Conservation (phyloP, 805 yeast genomes). For the Tanozyma kutaoensis region DNA sequence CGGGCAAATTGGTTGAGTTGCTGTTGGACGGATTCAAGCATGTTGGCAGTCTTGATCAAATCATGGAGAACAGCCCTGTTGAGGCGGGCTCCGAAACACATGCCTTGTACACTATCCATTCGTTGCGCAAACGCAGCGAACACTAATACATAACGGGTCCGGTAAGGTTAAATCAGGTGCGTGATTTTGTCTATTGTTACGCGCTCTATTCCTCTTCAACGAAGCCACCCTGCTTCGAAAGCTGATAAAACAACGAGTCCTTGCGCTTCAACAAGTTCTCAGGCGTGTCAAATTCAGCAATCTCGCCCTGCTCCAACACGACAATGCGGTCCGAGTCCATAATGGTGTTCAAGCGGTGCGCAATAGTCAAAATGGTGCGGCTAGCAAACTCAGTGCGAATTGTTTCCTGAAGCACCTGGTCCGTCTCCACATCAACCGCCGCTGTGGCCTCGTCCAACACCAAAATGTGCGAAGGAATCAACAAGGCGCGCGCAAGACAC, state of each 20-base stretch:
- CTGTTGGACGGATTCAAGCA: no score
- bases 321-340: conserved; percentile 70
- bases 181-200: no score
- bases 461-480: conserved; percentile 44
- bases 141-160: no score
- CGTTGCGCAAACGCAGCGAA: no score
- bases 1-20: no score
- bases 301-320: conserved; percentile 63
- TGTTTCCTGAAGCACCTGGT: conserved; percentile 62
- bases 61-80: no score
- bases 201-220: conserved; percentile 14
- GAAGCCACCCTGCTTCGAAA: conserved; percentile 76
- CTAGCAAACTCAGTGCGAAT: conserved; percentile 63
- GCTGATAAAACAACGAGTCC: conserved; percentile 61
- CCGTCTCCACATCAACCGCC: conserved; percentile 81
- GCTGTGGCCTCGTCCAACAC: conserved; percentile 83
- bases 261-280: conserved; percentile 48
- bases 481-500: conserved; percentile 71
- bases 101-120: no score
- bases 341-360: conserved; percentile 74
- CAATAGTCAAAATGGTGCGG: conserved; percentile 72
- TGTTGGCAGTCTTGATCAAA: no score
- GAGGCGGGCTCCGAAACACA: no score
- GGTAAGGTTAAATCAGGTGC: no score
- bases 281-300: conserved; percentile 70